phyloP scores from a whole-genome alignment of 345 rosid species.

The Gossypium herbaceum region DNA sequence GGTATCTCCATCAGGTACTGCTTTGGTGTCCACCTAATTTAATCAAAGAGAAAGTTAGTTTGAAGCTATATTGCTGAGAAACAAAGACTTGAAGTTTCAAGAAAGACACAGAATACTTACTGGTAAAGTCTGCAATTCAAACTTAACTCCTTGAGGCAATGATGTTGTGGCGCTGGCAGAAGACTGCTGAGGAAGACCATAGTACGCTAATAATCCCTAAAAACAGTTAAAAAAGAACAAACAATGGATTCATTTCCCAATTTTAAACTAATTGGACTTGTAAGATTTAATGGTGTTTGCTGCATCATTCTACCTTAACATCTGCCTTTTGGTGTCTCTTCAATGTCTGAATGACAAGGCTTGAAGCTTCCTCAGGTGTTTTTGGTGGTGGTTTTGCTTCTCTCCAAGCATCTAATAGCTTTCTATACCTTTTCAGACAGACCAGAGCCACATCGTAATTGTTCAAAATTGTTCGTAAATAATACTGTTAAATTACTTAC shows the following conservation, averaged over 20 bases:
- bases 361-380: constrained; percentile 66
- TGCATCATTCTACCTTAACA: constrained; percentile 60
- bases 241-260: background rate
- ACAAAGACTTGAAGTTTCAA: background rate
- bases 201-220: constrained; percentile 79
- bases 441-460: background rate
- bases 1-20: constrained; percentile 81
- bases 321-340: constrained; percentile 66
- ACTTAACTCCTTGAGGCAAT: constrained; percentile 47
- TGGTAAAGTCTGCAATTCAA: constrained; percentile 69
- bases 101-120: constrained; percentile 27
- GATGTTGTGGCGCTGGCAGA: constrained; percentile 39
- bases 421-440: constrained; percentile 59
- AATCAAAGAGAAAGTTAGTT: background rate
- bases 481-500: constrained; percentile 31
- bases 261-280: background rate
- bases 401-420: constrained; percentile 74
- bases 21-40: constrained; percentile 63
- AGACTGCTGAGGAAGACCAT: constrained; percentile 54
- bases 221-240: background rate
- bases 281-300: background rate
- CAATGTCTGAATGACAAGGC: constrained; percentile 52
- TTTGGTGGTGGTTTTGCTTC: constrained; percentile 65
- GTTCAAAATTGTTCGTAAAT: background rate
- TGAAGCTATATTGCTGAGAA: too few species aligned